Evolutionary conservation across 1,139 yeast genomes (phyloP).

Genomic region (Torulaspora pretoriensis): DNA sequence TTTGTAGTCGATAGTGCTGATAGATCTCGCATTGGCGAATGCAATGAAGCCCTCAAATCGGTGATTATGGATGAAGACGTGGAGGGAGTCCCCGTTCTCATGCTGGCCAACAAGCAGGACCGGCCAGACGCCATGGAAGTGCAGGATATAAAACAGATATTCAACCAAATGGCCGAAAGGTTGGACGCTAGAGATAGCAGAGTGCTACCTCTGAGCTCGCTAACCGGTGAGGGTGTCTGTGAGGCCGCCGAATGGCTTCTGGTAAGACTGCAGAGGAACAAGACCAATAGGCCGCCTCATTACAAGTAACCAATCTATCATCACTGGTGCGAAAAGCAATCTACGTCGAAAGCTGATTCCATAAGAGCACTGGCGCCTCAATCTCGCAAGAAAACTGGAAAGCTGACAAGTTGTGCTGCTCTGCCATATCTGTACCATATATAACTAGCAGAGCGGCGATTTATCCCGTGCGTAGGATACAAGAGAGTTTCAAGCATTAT

Average conservation of each 20-base stretch:
- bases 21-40: conserved; percentile 74
- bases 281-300: conserved; percentile 63
- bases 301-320: conserved; percentile 21
- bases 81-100: conserved; percentile 80
- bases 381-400: too few relatives aligned
- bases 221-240: conserved; percentile 77
- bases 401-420: too few relatives aligned
- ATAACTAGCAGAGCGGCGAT: neutral
- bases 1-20: conserved; percentile 92
- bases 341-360: neutral
- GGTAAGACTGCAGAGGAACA: conserved; percentile 72
- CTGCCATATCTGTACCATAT: neutral
- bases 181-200: conserved; percentile 88
- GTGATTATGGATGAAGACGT: conserved; percentile 49
- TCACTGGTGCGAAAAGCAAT: neutral
- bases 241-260: conserved; percentile 90
- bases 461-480: neutral
- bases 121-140: conserved; percentile 77
- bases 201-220: conserved; percentile 83
- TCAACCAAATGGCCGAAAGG: conserved; percentile 74
- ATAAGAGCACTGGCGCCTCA: too few relatives aligned
- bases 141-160: conserved; percentile 70
- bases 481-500: neutral
- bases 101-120: conserved; percentile 96
- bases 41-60: conserved; percentile 47